Evolutionary conservation across 1,284 basidiomycete genomes (phyloP).

Genomic region (Ustilago xerochloae): DNA sequence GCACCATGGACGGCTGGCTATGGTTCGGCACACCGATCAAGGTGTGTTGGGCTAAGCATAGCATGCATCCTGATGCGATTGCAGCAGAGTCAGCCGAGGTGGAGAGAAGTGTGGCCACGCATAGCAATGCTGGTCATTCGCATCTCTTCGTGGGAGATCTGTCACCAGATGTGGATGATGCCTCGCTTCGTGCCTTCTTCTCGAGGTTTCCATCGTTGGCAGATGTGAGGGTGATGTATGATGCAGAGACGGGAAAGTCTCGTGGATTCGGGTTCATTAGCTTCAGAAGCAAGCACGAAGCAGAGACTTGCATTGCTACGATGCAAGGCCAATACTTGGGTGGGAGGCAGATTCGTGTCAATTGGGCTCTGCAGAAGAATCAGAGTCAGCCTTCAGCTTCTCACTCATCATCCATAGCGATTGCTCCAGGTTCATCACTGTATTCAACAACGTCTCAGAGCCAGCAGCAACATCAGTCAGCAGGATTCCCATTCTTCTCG

Average conservation of each 20-base stretch:
- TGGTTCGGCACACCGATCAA: constrained; percentile 83
- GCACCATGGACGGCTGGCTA: constrained; percentile 95
- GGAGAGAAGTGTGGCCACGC: constrained; percentile 51
- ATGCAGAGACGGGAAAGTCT: constrained; percentile 98
- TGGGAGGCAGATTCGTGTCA: constrained; percentile 94
- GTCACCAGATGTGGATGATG: constrained; percentile 96
- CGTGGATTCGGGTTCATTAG: constrained; percentile 92
- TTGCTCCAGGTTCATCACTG: not conserved
- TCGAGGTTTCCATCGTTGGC: constrained; percentile 91
- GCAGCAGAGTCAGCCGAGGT: not conserved
- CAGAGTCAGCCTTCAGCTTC: constrained; percentile 71
- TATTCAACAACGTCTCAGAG: not conserved
- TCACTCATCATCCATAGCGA: constrained; percentile 2
- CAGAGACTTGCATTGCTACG: constrained; percentile 95
- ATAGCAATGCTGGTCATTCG: constrained; percentile 83
- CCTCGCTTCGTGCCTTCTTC: constrained; percentile 95
- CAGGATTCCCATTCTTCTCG: not conserved
- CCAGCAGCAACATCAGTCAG: not conserved
- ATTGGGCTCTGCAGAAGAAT: constrained; percentile 99
- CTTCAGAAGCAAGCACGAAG: constrained; percentile 94
- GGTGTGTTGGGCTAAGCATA: constrained; percentile 66
- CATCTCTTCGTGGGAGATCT: constrained; percentile 99
- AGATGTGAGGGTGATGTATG: constrained; percentile 99
- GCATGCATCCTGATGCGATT: constrained; percentile 31
- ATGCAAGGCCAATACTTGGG: constrained; percentile 99